Evolutionary conservation across 2,329 filamentous ascomycete genomes (phyloP), one percentile per base, ranked within the genome.

Genomic region (Chaetomiaceae sp.): DNA sequence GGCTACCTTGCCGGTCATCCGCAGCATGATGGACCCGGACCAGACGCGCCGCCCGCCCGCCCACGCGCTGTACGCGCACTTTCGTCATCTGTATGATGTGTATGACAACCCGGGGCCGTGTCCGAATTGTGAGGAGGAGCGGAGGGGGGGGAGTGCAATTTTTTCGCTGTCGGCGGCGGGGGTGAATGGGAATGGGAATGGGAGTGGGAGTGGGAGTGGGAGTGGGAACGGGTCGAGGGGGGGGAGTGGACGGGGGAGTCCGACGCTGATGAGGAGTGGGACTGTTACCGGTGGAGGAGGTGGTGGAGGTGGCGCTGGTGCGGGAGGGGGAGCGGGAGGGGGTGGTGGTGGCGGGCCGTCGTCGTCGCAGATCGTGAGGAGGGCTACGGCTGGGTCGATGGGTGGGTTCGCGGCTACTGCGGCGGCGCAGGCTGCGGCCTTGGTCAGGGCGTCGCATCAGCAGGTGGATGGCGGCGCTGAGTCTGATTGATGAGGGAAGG

Each of bases 11-110:
- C 52, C 55, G 1, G 24, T 43, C 44, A 56, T 59, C 20, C 45
- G 43, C 12, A 33, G 42, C 27, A 59, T 59, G 57, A 59, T 59
- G 57, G 32, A 56, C 35, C 37, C 29, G 18, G 44, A 45, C 9
- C 45, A 42, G 32, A 24, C 32, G 6, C 37, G 39, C 22, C 52
- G 57, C 7, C 56, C 57, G 3, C 39, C 44, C n/a, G 57, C 57
- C 2, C 33, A 51, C 17, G 48, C 54, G 27, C 46, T 59, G 6
- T 59, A 56, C 40, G 56, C 57, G 2, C 38, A 34, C 26, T 59
- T 59, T 41, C 47, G 52, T 4, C 52, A 53, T 12, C 39, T 59
- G 15, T 57, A 50, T 34, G 51, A 56, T 9, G 41, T 58, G 32
- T 41, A 53, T 26, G 50, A 51, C 2, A 26, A 11, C 1, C 50